Evolutionary conservation across 169 alveolate species (phyloP), one percentile per base, ranked within the genome.

Genomic region (Cryptosporidium tyzzeri): DNA sequence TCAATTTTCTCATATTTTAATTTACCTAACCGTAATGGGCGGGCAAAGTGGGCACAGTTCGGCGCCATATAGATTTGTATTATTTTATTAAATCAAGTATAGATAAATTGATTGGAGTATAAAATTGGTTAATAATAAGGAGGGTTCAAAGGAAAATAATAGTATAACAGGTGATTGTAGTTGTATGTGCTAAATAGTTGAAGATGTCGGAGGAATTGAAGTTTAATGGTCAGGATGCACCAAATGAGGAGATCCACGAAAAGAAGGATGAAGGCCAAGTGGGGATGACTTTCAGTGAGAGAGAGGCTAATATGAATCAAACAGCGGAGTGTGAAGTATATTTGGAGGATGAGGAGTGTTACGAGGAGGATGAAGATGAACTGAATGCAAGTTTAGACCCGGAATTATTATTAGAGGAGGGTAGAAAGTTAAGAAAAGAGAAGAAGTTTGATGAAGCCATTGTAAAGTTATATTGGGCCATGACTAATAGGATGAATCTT

Each of bases 401-500:
- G 9, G 80, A 80, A 26, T 9, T 65, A 3, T 18, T 80, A 39
- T 41, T 80, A 9, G 89, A 80, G 50, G 89, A 80, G 53, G 89
- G 89, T 9, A 80, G 55, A 29, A 65, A 21, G 70, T 41, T 80
- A 8, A 80, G 75, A 65, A 80, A 80, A 41, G 67, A 59, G 39
- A 80, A 39, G 67, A 44, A 45, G 29, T 80, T 41, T 41, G 89
- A 80, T 41, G 80, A 62, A 29, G 89, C 89, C 18, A 58, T 80
- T 33, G 67, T 80, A 21, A 80, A 80, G 67, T 41, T 80, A 18
- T 80, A 80, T 41, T 80, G 89, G 89, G 89, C 89, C 35, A 44
- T 80, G 74, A 80, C 89, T 3, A 80, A 80, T 29, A 80, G 29
- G 29, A 80, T 80, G 75, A 80, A 65, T 80, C 59, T 59, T 21